phyloP scores from a whole-genome alignment of 176 grass and related monocot genomes.

The Eleusine coracana region DNA sequence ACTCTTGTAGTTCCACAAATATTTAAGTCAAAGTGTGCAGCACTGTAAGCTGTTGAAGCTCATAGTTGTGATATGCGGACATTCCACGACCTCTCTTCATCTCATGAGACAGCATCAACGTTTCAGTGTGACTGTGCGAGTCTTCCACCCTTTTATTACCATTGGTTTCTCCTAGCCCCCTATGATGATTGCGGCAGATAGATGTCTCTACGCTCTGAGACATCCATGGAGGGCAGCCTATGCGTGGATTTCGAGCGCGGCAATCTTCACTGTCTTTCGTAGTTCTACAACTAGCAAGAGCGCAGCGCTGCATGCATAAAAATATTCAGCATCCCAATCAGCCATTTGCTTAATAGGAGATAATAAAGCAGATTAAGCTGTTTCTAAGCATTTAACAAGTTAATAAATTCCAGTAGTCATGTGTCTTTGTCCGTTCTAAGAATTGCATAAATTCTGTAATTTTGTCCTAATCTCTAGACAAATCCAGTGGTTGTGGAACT shows the following conservation, averaged over 20 bases:
- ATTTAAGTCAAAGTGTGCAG: constrained; percentile 29
- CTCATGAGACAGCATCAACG: neutral
- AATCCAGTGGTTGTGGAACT: neutral
- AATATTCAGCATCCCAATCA: constrained; percentile 16
- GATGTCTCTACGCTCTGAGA: constrained; percentile 18
- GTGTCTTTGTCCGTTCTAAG: neutral
- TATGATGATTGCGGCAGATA: neutral
- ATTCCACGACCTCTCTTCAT: neutral
- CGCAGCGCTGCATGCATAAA: constrained; percentile 21
- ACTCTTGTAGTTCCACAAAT: neutral
- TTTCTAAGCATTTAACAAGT: neutral
- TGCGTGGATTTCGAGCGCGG: neutral
- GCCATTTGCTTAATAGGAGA: neutral
- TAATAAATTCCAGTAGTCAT: neutral
- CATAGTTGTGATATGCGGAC: neutral
- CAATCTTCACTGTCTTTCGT: neutral
- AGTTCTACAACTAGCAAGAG: constrained; percentile 40
- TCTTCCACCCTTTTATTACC: neutral
- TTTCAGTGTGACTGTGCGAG: constrained; percentile 1
- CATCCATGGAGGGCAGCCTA: neutral
- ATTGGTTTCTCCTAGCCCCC: neutral
- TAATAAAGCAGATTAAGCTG: constrained; percentile 2
- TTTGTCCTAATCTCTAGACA: neutral
- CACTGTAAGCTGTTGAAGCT: neutral
- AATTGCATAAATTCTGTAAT: neutral